Evolutionary conservation across 2,329 filamentous ascomycete genomes (phyloP).

Genomic region (Stagonosporopsis chrysanthemi): DNA sequence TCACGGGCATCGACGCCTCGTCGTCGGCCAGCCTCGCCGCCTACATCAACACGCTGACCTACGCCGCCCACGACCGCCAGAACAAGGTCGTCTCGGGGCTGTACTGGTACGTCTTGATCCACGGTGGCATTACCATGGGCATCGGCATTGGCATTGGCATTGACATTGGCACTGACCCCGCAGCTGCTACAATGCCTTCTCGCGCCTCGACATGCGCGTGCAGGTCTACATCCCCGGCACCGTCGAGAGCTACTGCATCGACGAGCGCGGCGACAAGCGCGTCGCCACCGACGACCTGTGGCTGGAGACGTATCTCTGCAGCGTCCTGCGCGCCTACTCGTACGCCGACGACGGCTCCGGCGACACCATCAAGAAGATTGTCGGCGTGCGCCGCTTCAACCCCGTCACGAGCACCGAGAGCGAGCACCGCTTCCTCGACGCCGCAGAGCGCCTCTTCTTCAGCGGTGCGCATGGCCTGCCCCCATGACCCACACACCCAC

Average conservation of each 20-base stretch:
- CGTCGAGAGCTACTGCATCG: constrained; percentile 96
- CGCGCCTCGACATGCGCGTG: constrained; percentile 95
- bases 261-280: constrained; percentile 94
- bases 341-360: constrained; percentile 96
- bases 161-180: constrained; percentile 33
- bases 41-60: constrained; percentile 97
- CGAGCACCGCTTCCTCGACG: constrained; percentile 93
- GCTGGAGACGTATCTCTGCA: constrained; percentile 97
- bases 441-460: constrained; percentile 95
- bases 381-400: constrained; percentile 96
- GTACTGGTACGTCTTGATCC: constrained; percentile 73
- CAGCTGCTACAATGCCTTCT: constrained; percentile 98
- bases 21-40: constrained; percentile 96
- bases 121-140: no score
- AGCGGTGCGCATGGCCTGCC: constrained; percentile 63
- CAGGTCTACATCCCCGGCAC: constrained; percentile 96
- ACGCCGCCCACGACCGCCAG: constrained; percentile 82
- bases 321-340: constrained; percentile 89
- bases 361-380: constrained; percentile 93
- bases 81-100: constrained; percentile 92
- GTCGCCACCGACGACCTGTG: constrained; percentile 93
- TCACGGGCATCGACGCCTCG: constrained; percentile 94
- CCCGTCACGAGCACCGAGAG: constrained; percentile 98
- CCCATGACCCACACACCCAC: not conserved
- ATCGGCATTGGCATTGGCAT: no score